Conservation (phyloP, 164 flowering plant genomes). For the Warburgia ugandensis region DNA sequence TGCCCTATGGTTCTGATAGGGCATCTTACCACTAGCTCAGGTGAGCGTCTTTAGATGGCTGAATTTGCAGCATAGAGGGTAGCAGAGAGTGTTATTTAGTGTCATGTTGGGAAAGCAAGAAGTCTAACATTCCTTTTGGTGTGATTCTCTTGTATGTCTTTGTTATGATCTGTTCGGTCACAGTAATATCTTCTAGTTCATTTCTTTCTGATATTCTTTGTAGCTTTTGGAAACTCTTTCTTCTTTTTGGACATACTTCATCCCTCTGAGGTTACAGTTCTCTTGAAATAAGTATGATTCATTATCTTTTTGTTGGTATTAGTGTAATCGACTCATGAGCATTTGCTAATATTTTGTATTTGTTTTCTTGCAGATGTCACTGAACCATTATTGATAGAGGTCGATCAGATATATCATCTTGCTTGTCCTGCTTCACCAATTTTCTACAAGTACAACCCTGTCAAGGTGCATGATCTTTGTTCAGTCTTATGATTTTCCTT, state of each 20-base stretch:
- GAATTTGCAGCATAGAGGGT: no score
- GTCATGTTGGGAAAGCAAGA: no score
- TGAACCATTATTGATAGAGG: slow-evolving; percentile 81
- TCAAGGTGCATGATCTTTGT: slow-evolving; percentile 36
- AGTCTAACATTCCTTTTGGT: no score
- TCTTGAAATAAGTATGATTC: no score
- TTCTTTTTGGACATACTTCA: neutral
- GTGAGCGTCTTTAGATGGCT: no score
- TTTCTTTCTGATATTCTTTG: neutral
- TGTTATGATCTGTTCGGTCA: no score
- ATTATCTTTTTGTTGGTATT: no score
- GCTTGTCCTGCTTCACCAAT: slow-evolving; percentile 99
- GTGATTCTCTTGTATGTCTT: no score
- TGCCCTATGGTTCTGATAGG: no score
- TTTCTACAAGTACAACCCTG: slow-evolving; percentile 89
- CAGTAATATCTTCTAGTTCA: neutral
- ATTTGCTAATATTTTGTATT: neutral
- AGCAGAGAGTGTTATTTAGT: no score
- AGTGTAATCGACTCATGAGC: no score
- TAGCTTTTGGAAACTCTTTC: neutral
- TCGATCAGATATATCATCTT: slow-evolving; percentile 90
- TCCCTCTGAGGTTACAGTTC: neutral
- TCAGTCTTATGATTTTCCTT: neutral
- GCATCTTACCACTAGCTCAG: no score
- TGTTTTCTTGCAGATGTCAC: slow-evolving; percentile 54